Percentiles rank a stretch among this genome's conserved stretches.
phyloP scores from a whole-genome alignment of 2,329 filamentous ascomycete genomes.

The Dactylellina leptospora region DNA sequence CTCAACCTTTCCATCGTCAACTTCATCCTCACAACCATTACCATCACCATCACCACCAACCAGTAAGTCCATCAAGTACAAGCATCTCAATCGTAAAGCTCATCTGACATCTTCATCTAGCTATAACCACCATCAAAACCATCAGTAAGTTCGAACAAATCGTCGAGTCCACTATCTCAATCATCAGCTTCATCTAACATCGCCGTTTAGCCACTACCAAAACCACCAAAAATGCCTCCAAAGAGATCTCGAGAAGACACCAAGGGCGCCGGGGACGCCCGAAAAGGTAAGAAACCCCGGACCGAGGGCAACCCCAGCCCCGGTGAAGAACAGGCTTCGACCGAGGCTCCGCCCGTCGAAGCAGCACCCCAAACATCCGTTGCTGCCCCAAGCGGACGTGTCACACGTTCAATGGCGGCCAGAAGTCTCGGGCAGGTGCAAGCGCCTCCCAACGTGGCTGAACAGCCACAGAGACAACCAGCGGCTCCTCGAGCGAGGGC shows the following conservation, averaged over 20 bases:
- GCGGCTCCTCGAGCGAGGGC: neutral
- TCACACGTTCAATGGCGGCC: constrained; percentile 1
- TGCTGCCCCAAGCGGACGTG: neutral
- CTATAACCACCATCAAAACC: neutral
- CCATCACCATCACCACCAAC: neutral
- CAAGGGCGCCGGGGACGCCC: neutral
- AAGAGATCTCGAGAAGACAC: neutral
- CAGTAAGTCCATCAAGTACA: too few species aligned
- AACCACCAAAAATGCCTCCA: neutral
- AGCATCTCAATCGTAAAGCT: too few species aligned
- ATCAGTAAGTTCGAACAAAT: too few species aligned
- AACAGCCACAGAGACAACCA: neutral
- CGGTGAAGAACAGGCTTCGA: neutral
- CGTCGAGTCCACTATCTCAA: too few species aligned
- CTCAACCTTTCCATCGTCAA: neutral
- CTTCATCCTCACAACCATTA: neutral
- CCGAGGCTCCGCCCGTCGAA: neutral
- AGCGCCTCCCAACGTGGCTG: neutral
- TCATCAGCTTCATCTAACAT: too few species aligned
- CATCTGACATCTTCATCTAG: too few species aligned
- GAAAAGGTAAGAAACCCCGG: neutral
- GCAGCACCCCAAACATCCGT: neutral
- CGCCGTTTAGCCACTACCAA: too few species aligned
- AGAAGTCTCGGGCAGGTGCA: neutral
- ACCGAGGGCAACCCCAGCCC: neutral